Evolutionary conservation across 306 rosid species (phyloP).

Genomic region (Sesbania bispinosa): DNA sequence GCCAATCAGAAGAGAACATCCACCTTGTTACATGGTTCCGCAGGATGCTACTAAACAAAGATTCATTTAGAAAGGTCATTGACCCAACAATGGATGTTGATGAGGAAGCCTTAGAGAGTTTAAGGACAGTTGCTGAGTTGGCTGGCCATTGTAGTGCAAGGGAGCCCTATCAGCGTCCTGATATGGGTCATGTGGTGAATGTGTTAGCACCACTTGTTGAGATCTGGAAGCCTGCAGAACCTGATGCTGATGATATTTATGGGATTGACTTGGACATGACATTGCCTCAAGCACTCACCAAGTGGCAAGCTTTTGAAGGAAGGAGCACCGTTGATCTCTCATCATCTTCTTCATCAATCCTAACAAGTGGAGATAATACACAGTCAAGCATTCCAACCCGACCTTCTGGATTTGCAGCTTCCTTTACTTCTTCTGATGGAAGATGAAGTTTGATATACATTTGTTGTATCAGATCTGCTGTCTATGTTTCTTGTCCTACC

Average conservation of each 20-base stretch:
- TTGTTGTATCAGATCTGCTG: too few species aligned
- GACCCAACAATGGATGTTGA: constrained; percentile 55
- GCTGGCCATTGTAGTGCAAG: constrained; percentile 81
- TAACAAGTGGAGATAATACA: constrained; percentile 45
- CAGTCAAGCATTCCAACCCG: constrained; percentile 64
- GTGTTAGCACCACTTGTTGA: constrained; percentile 75
- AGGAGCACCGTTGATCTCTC: constrained; percentile 30
- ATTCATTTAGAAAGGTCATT: constrained; percentile 40
- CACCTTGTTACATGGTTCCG: constrained; percentile 95
- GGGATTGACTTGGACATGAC: constrained; percentile 61
- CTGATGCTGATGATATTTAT: constrained; percentile 34
- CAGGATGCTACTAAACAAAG: constrained; percentile 54
- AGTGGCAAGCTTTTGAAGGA: constrained; percentile 67
- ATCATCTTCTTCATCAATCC: constrained; percentile 35
- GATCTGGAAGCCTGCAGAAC: constrained; percentile 74
- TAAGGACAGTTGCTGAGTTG: constrained; percentile 59
- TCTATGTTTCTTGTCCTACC: neutral
- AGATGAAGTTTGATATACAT: constrained; percentile 39
- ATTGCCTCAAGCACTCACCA: constrained; percentile 56
- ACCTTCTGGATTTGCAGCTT: constrained; percentile 57
- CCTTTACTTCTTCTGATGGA: constrained; percentile 61
- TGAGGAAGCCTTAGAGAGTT: constrained; percentile 56
- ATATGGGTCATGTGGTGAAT: constrained; percentile 80
- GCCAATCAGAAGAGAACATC: constrained; percentile 71
- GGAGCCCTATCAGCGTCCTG: constrained; percentile 87